Evolutionary conservation across 768 basidiomycete genomes (phyloP).

Genomic region (Tubosaeta sp.): DNA sequence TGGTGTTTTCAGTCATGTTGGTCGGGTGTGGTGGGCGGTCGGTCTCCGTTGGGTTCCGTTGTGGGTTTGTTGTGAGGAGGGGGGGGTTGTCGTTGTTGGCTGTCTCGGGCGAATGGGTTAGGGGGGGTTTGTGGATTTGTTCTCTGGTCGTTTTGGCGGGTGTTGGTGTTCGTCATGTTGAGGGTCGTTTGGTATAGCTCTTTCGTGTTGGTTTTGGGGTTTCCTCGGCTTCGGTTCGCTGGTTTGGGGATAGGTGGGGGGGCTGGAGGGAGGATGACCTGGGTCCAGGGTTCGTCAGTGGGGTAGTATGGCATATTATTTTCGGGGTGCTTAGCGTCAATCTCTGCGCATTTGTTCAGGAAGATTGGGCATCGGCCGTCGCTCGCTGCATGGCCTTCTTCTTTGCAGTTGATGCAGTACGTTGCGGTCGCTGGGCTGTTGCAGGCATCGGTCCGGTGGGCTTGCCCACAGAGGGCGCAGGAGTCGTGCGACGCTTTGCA

Average conservation of each 20-base stretch:
- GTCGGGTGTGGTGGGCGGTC: no score
- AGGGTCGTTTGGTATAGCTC: no score
- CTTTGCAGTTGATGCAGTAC: background rate
- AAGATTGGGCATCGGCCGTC: background rate
- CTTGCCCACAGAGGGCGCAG: background rate
- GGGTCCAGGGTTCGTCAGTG: background rate
- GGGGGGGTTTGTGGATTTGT: no score
- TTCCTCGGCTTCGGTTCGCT: no score
- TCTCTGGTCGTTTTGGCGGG: no score
- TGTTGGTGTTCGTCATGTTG: no score
- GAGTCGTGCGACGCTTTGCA: background rate
- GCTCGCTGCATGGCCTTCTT: background rate
- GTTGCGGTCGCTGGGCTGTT: background rate
- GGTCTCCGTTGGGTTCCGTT: no score
- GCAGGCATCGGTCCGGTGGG: background rate
- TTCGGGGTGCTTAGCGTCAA: constrained; percentile 1
- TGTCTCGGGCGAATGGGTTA: no score
- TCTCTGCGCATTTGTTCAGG: background rate
- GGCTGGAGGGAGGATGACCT: background rate
- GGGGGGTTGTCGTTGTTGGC: no score
- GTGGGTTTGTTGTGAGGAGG: no score
- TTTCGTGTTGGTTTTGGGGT: no score
- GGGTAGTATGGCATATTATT: constrained; percentile 6
- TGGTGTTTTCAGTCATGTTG: no score
- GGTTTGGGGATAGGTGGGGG: background rate